A percentile compares a stretch with the other conserved stretches of the same genome.
phyloP scores from a whole-genome alignment of 2,329 filamentous ascomycete genomes.

The Pseudogymnoascus pannorum region DNA sequence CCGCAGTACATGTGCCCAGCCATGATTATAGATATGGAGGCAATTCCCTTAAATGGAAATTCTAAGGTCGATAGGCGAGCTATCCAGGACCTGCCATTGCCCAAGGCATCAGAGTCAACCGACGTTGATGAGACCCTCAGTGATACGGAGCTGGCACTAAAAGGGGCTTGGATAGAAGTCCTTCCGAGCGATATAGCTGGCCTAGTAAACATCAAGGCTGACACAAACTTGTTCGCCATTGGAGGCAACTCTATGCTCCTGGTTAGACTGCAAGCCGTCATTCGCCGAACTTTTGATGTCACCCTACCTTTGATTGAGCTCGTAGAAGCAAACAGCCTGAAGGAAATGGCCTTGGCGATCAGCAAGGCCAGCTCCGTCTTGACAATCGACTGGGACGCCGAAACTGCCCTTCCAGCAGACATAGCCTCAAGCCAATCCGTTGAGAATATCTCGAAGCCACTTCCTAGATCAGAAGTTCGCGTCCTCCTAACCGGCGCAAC shows the following conservation, averaged over 20 bases:
- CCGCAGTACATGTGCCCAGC: slow-evolving; percentile 33
- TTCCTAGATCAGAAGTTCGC: slow-evolving; percentile 6
- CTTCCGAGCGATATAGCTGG: background rate
- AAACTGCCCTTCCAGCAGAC: slow-evolving; percentile 12
- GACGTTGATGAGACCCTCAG: too few species aligned
- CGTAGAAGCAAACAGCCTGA: slow-evolving; percentile 25
- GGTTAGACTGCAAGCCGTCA: slow-evolving; percentile 11
- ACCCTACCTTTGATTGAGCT: slow-evolving; percentile 30
- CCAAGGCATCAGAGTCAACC: too few species aligned
- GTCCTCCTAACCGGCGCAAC: slow-evolving; percentile 10
- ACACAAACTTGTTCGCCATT: slow-evolving; percentile 16
- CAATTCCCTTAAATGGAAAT: slow-evolving; percentile 27
- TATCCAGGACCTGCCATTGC: slow-evolving; percentile 10
- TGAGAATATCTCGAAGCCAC: background rate
- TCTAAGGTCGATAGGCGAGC: slow-evolving; percentile 31
- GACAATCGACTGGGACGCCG: slow-evolving; percentile 16
- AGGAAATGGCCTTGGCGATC: slow-evolving; percentile 16
- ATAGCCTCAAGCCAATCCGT: background rate
- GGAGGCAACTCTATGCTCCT: slow-evolving; percentile 17
- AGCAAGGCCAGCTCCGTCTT: slow-evolving; percentile 1
- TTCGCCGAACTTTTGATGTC: background rate
- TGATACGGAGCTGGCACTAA: too few species aligned
- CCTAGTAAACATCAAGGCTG: background rate
- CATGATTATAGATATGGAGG: slow-evolving; percentile 22
- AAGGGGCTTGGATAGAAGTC: slow-evolving; percentile 17